Percentiles rank a stretch among this genome's conserved stretches.
Conservation (phyloP, 768 basidiomycete species). For the Sistotremastrum suecicum region DNA sequence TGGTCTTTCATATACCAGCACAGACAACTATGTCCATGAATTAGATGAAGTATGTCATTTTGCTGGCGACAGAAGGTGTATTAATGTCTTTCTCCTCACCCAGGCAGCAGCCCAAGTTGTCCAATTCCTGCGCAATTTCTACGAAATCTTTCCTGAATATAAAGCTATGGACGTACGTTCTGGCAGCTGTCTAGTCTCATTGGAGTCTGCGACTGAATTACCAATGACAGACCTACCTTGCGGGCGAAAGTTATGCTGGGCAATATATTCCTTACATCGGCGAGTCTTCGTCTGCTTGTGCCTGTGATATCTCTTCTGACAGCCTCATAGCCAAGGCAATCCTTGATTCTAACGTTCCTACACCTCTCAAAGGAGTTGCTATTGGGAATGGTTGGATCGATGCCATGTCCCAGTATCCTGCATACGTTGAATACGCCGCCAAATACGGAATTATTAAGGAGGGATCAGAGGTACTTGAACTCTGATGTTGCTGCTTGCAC, state of each 20-base stretch:
- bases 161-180: constrained; percentile 60
- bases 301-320: not conserved
- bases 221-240: constrained; percentile 71
- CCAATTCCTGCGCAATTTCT: constrained; percentile 79
- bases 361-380: constrained; percentile 64
- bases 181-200: not conserved
- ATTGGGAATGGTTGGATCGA: constrained; percentile 99
- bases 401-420: constrained; percentile 71
- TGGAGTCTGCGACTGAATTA: not conserved
- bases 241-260: constrained; percentile 93
- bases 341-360: constrained; percentile 40
- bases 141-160: constrained; percentile 85
- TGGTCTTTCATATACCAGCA: constrained; percentile 81
- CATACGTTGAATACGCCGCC: constrained; percentile 77
- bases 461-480: constrained; percentile 43
- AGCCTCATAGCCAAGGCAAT: constrained; percentile 54
- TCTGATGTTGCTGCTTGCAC: no score
- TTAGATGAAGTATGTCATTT: constrained; percentile 42
- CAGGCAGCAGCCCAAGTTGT: constrained; percentile 70
- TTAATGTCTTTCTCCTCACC: not conserved
- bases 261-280: constrained; percentile 97
- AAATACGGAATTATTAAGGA: constrained; percentile 66
- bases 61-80: not conserved
- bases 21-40: constrained; percentile 73
- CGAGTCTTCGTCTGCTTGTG: constrained; percentile 17